These are phyloP conservation scores for Synchytrium microbalum DNA, from an alignment of 371 early-diverging fungal species.

Conservation along the genomic window DNA sequence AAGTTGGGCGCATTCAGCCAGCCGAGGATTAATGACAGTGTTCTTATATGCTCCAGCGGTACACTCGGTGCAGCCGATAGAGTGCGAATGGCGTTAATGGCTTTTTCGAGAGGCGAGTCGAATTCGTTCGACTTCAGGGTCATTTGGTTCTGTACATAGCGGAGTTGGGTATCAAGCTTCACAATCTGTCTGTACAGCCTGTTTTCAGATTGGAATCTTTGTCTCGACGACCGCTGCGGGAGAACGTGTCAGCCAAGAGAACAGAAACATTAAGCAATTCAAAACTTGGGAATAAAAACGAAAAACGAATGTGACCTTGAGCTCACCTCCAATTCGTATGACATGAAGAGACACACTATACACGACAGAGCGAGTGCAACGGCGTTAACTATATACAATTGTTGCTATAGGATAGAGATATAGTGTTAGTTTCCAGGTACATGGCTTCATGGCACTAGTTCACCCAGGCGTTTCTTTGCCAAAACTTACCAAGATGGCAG, in stretches of 20 bases:
- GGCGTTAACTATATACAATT: slow-evolving; percentile 17
- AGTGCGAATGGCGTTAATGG: slow-evolving; percentile 28
- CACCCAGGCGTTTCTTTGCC: too few relatives aligned
- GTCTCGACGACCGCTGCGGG: too few relatives aligned
- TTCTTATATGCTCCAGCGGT: slow-evolving; percentile 23
- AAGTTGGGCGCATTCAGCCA: slow-evolving; percentile 33
- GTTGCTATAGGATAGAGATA: neutral
- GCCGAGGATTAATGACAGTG: slow-evolving; percentile 29
- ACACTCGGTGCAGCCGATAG: slow-evolving; percentile 40
- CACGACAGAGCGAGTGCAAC: slow-evolving; percentile 26
- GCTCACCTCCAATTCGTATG: slow-evolving; percentile 32
- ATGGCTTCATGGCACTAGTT: neutral
- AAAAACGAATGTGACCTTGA: slow-evolving; percentile 32
- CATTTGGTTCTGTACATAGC: neutral
- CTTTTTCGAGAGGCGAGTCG: slow-evolving; percentile 43
- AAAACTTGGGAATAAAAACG: too few relatives aligned
- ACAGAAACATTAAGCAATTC: too few relatives aligned
- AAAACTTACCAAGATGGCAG: slow-evolving; percentile 1
- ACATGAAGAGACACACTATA: slow-evolving; percentile 25
- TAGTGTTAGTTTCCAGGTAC: neutral
- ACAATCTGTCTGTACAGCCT: neutral
- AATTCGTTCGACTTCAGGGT: slow-evolving; percentile 16
- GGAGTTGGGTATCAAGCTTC: neutral
- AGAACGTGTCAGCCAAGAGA: too few relatives aligned
- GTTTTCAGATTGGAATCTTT: neutral